Conservation (phyloP, 83 land plant genomes). For the Thuja plicata region DNA sequence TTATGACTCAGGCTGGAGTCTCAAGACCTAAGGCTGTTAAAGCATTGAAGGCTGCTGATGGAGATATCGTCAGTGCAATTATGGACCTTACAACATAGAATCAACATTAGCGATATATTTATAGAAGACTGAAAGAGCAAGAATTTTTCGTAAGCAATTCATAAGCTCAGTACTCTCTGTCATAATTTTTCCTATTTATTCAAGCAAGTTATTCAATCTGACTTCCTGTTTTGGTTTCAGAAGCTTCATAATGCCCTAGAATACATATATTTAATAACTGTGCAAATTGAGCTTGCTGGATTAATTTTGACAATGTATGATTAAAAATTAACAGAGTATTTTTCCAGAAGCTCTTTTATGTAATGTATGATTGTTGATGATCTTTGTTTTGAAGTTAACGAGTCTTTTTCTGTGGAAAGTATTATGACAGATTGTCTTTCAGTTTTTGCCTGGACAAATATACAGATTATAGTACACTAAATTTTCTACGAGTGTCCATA, state of each 20-base stretch:
- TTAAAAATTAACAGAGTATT: background rate
- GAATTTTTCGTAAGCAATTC: background rate
- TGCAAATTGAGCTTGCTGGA: background rate
- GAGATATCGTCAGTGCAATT: constrained; percentile 37
- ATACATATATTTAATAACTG: background rate
- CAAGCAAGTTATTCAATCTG: background rate
- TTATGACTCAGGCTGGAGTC: constrained; percentile 46
- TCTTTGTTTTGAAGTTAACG: background rate
- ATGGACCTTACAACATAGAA: constrained; percentile 18
- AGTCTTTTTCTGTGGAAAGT: background rate
- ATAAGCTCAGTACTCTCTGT: background rate
- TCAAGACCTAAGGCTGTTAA: constrained; percentile 36
- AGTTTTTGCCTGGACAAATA: background rate
- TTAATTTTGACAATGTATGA: background rate
- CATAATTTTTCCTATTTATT: background rate
- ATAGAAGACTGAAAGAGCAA: background rate
- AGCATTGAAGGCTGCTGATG: constrained; percentile 37
- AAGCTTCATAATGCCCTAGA: background rate
- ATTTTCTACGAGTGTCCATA: background rate
- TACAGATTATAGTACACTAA: background rate
- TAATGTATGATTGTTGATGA: background rate
- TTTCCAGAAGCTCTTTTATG: too few relatives aligned
- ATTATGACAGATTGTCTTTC: background rate
- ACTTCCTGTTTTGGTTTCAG: background rate
- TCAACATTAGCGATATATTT: background rate